Conservation (phyloP, 1,284 basidiomycete genomes). For the Cutaneotrichosporon curvatum region DNA sequence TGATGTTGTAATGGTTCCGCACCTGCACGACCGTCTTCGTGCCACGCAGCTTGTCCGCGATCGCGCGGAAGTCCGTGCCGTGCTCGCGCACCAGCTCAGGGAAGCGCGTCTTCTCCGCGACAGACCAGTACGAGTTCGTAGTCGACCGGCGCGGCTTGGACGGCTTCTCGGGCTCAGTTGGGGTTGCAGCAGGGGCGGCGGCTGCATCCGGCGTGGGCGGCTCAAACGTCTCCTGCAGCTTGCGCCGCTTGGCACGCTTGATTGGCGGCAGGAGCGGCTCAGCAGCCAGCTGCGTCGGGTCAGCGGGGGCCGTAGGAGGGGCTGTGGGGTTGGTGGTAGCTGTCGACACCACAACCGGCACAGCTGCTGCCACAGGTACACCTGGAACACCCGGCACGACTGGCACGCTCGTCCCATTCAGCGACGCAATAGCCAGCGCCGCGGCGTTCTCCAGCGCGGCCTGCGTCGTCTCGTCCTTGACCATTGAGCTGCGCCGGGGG, state of each 20-base stretch:
- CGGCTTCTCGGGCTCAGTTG: background rate
- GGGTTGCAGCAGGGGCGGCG: background rate
- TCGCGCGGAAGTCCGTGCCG: constrained; percentile 67
- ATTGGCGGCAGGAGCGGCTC: constrained; percentile 30
- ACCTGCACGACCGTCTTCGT: constrained; percentile 76
- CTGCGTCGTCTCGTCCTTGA: constrained; percentile 10
- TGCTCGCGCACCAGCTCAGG: constrained; percentile 58
- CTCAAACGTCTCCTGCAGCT: constrained; percentile 16
- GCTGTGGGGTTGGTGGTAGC: constrained; percentile 4
- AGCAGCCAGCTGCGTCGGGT: constrained; percentile 10
- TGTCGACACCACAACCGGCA: background rate
- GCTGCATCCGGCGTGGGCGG: background rate
- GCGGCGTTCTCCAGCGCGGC: background rate
- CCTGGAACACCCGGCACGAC: no score
- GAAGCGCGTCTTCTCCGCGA: constrained; percentile 53
- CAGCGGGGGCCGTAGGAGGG: constrained; percentile 4
- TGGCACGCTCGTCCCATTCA: background rate
- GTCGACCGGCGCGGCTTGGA: constrained; percentile 18
- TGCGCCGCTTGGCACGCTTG: constrained; percentile 32
- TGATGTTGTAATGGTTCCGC: constrained; percentile 50
- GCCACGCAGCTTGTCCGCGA: constrained; percentile 60
- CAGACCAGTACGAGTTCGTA: constrained; percentile 51
- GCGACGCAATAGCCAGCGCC: background rate
- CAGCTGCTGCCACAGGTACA: background rate
- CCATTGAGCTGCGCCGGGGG: constrained; percentile 26